Percentiles rank a stretch among this genome's conserved stretches.
Conservation (phyloP, 257 asterid genomes). For the Perilla frutescens region DNA sequence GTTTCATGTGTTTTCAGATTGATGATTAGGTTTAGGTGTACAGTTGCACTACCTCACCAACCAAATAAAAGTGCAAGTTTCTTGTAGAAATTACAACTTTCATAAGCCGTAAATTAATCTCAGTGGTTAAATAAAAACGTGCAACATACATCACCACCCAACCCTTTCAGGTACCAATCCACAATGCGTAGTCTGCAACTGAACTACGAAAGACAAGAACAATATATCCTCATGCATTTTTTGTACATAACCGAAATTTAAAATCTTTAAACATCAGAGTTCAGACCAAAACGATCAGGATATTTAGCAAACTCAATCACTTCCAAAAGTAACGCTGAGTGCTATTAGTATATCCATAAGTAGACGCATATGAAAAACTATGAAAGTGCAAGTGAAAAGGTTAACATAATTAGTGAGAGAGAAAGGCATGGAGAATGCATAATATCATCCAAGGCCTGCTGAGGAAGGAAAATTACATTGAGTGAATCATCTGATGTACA, state of each 20-base stretch:
- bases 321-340: constrained; percentile 22
- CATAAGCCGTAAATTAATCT: constrained; percentile 29
- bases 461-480: constrained; percentile 54
- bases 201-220: constrained; percentile 1
- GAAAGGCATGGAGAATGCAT: constrained; percentile 10
- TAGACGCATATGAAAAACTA: constrained; percentile 17
- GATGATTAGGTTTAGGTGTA: not conserved
- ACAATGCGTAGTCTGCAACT: constrained; percentile 11
- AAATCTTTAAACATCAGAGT: not conserved
- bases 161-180: constrained; percentile 25
- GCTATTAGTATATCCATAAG: constrained; percentile 22
- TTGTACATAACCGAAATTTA: not conserved
- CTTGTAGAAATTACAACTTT: constrained; percentile 1
- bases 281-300: constrained; percentile 12
- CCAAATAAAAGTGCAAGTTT: constrained; percentile 6
- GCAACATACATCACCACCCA: constrained; percentile 22
- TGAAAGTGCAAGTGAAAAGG: constrained; percentile 20
- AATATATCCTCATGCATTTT: constrained; percentile 4
- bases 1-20: constrained; percentile 10
- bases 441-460: constrained; percentile 32
- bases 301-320: constrained; percentile 11
- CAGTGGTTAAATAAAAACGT: constrained; percentile 13
- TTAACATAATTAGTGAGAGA: constrained; percentile 15
- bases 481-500: constrained; percentile 76
- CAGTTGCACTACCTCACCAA: constrained; percentile 6